Conservation (phyloP, 495 filamentous ascomycete genomes). For the Rhizodiscina lignyota region DNA sequence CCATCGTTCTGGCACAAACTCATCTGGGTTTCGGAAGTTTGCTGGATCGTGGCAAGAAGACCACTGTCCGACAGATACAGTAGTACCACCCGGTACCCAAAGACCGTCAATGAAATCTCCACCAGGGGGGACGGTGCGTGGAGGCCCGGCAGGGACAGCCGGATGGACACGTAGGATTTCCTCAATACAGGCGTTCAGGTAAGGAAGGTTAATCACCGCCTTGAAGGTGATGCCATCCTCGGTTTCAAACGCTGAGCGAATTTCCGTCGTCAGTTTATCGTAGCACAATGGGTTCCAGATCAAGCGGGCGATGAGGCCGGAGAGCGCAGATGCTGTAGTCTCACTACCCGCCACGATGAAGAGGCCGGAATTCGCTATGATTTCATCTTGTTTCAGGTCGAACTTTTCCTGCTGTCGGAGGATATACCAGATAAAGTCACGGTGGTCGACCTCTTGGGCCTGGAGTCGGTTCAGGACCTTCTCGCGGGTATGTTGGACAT, state of each 20-base stretch:
- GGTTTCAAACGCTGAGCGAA: constrained; percentile 26
- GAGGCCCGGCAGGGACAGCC: constrained; percentile 11
- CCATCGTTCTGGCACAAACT: constrained; percentile 32
- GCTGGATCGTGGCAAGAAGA: constrained; percentile 6
- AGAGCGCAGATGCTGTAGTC: constrained; percentile 33
- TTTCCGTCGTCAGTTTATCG: constrained; percentile 22
- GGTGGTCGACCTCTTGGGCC: constrained; percentile 4
- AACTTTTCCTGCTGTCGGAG: constrained; percentile 7
- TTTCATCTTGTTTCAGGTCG: constrained; percentile 7
- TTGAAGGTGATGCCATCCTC: constrained; percentile 29
- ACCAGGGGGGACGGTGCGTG: constrained; percentile 9
- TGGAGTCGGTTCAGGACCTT: constrained; percentile 5
- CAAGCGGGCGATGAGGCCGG: constrained; percentile 33
- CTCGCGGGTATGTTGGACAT: constrained; percentile 5
- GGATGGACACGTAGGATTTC: constrained; percentile 14
- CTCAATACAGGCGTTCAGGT: constrained; percentile 1
- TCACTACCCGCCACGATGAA: constrained; percentile 34
- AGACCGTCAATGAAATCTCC: constrained; percentile 13
- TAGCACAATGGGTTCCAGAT: constrained; percentile 25
- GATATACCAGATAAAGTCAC: constrained; percentile 9
- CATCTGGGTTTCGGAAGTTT: constrained; percentile 25
- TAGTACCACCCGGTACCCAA: constrained; percentile 14
- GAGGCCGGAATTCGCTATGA: constrained; percentile 6
- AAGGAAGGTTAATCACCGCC: constrained; percentile 17
- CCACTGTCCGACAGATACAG: constrained; percentile 19